Conservation (phyloP, 106 monocot species). For the Allium cepa region DNA sequence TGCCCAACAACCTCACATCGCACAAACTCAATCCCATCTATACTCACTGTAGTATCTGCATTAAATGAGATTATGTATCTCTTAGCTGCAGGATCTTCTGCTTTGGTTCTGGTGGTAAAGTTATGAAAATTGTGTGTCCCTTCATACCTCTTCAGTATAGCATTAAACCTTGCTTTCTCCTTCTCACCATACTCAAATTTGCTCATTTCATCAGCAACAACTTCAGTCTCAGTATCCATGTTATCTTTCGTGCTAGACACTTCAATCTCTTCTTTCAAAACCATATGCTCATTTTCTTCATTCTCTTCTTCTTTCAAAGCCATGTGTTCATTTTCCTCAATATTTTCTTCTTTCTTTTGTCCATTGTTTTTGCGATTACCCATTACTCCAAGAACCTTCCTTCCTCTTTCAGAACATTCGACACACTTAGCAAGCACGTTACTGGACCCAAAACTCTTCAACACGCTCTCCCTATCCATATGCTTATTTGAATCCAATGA, state of each 20-base stretch:
- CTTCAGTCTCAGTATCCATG: background rate
- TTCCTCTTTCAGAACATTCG: slow-evolving; percentile 79
- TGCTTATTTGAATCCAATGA: slow-evolving; percentile 71
- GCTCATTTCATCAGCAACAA: background rate
- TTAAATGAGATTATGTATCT: slow-evolving; percentile 79
- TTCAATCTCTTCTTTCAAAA: slow-evolving; percentile 2
- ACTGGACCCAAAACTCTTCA: slow-evolving; percentile 58
- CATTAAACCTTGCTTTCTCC: slow-evolving; percentile 66
- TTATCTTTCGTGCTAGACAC: background rate
- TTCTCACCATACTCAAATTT: slow-evolving; percentile 54
- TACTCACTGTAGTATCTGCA: slow-evolving; percentile 41
- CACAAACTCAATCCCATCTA: slow-evolving; percentile 76
- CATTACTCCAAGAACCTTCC: slow-evolving; percentile 47
- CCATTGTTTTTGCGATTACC: slow-evolving; percentile 14
- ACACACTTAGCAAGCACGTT: slow-evolving; percentile 62
- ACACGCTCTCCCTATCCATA: slow-evolving; percentile 58
- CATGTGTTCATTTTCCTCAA: background rate
- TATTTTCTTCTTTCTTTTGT: slow-evolving; percentile 9
- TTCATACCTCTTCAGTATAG: slow-evolving; percentile 58
- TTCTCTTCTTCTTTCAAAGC: background rate
- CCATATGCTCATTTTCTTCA: background rate
- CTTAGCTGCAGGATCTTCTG: slow-evolving; percentile 83
- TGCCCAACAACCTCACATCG: slow-evolving; percentile 89
- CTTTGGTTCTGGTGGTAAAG: slow-evolving; percentile 88
- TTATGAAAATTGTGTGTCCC: slow-evolving; percentile 98